A percentile compares a stretch with the other conserved stretches of the same genome.
Evolutionary conservation across 2,329 filamentous ascomycete species (phyloP).

Genomic region (Neocatenulostroma microsporum): DNA sequence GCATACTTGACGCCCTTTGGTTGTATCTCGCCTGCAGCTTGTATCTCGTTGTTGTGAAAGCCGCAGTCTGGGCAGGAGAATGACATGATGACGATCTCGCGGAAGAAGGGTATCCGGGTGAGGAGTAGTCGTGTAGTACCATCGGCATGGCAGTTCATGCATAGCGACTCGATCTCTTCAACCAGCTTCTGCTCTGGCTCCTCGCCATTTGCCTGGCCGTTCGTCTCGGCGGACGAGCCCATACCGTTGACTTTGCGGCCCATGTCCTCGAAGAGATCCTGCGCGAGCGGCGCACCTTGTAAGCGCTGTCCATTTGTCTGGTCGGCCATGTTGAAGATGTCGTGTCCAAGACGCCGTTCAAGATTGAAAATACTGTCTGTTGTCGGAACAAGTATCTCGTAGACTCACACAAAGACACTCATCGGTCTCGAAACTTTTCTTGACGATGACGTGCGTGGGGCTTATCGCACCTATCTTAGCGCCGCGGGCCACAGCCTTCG

Average conservation of each 20-base stretch:
- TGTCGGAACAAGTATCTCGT: no score
- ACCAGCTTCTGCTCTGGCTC: slow-evolving; percentile 42
- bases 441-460: no score
- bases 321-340: no score
- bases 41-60: slow-evolving; percentile 87
- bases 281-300: slow-evolving; percentile 27
- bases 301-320: slow-evolving; percentile 10
- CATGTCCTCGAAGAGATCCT: slow-evolving; percentile 48
- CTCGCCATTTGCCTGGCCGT: slow-evolving; percentile 28
- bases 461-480: no score
- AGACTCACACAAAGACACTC: no score
- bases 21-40: slow-evolving; percentile 86
- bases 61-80: slow-evolving; percentile 87
- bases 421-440: no score
- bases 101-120: slow-evolving; percentile 92
- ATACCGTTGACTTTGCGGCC: slow-evolving; percentile 40
- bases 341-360: no score
- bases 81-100: slow-evolving; percentile 95
- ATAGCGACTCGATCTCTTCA: slow-evolving; percentile 47
- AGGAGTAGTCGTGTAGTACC: slow-evolving; percentile 80
- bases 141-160: slow-evolving; percentile 49
- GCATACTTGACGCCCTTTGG: slow-evolving; percentile 79
- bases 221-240: slow-evolving; percentile 18
- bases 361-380: no score
- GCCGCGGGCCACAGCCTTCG: no score